Conservation (phyloP, 2,329 filamentous ascomycete genomes). For the Ceratocystis colombiana region DNA sequence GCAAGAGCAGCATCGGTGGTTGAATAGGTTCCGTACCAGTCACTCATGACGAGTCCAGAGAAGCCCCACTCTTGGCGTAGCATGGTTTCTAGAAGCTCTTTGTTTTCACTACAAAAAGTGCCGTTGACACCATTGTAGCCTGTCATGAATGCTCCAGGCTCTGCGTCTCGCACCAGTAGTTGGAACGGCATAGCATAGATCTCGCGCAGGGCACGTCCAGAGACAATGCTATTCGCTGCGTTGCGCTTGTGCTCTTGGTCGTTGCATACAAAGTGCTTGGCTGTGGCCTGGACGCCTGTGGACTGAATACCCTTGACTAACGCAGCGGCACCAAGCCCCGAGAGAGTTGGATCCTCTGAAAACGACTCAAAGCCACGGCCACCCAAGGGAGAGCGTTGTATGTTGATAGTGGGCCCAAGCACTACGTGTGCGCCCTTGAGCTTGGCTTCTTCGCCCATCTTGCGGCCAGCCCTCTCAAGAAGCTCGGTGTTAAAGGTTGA, state of each 20-base stretch:
- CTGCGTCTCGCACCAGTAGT: conserved; percentile 43
- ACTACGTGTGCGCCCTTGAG: conserved; percentile 63
- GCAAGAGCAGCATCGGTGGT: conserved; percentile 42
- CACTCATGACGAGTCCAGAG: conserved; percentile 49
- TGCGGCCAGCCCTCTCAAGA: conserved; percentile 59
- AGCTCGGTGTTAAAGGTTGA: conserved; percentile 70
- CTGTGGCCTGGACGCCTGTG: conserved; percentile 46
- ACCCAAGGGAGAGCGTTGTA: conserved; percentile 50
- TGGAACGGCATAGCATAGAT: conserved; percentile 51
- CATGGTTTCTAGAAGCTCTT: conserved; percentile 41
- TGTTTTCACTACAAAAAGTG: conserved; percentile 45
- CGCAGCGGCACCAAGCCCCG: conserved; percentile 45
- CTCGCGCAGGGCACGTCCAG: conserved; percentile 47
- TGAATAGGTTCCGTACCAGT: conserved; percentile 50
- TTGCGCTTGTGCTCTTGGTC: conserved; percentile 51
- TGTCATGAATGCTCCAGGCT: conserved; percentile 48
- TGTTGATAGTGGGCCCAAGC: conserved; percentile 56
- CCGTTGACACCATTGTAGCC: conserved; percentile 52
- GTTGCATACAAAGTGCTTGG: conserved; percentile 54
- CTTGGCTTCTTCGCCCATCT: conserved; percentile 58
- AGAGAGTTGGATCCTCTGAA: conserved; percentile 48
- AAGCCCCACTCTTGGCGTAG: conserved; percentile 49
- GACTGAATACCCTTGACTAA: conserved; percentile 47
- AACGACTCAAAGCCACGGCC: conserved; percentile 52
- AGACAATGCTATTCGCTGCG: conserved; percentile 45